These are phyloP conservation scores for Metarhizium album DNA, from an alignment of 2,329 filamentous ascomycete species.

Conservation along the genomic window DNA sequence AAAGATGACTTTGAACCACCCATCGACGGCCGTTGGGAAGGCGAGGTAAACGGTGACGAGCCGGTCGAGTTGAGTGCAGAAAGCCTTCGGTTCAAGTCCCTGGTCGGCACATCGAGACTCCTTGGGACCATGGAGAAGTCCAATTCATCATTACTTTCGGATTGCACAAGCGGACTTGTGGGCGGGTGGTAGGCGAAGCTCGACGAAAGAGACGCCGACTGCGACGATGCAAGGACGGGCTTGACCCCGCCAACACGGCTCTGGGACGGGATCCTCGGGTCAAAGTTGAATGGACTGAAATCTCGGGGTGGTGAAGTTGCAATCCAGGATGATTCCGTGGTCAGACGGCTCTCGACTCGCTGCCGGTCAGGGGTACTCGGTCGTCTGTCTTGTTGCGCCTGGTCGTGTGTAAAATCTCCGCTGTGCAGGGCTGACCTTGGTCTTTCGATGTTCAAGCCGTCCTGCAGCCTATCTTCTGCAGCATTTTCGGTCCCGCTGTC, in stretches of 20 bases:
- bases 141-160: slow-evolving; percentile 68
- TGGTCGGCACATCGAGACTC: slow-evolving; percentile 35
- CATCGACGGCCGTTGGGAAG: slow-evolving; percentile 23
- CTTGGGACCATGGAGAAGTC: slow-evolving; percentile 46
- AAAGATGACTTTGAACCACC: slow-evolving; percentile 18
- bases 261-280: slow-evolving; percentile 20
- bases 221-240: slow-evolving; percentile 41
- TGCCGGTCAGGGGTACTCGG: slow-evolving; percentile 1
- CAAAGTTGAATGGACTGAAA: slow-evolving; percentile 35
- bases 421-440: slow-evolving; percentile 67
- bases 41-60: slow-evolving; percentile 30
- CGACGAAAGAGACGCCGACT: slow-evolving; percentile 63
- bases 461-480: slow-evolving; percentile 32
- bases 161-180: slow-evolving; percentile 85
- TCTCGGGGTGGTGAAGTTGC: slow-evolving; percentile 46
- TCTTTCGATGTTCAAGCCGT: slow-evolving; percentile 61
- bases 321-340: slow-evolving; percentile 30
- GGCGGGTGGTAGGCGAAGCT: slow-evolving; percentile 80
- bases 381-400: slow-evolving; percentile 11
- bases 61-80: slow-evolving; percentile 62
- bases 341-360: neutral
- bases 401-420: slow-evolving; percentile 49
- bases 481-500: slow-evolving; percentile 14
- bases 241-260: slow-evolving; percentile 26
- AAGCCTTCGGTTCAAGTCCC: slow-evolving; percentile 38